Conservation (phyloP, 192 early-diverging fungal genomes). For the Coemansia umbellata region DNA sequence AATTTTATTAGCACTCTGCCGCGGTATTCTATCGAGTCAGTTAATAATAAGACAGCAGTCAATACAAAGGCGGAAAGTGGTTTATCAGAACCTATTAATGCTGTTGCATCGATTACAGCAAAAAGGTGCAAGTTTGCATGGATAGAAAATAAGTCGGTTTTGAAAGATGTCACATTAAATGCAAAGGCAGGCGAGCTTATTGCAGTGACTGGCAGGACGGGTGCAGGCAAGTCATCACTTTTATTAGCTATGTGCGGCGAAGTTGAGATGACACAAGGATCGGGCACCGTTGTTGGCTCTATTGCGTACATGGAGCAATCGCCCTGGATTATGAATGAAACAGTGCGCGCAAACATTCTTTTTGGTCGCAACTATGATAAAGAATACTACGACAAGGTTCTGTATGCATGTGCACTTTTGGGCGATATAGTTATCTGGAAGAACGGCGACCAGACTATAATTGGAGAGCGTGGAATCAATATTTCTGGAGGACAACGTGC, state of each 20-base stretch:
- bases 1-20: slow-evolving; percentile 13
- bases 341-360: slow-evolving; percentile 62
- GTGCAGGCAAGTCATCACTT: slow-evolving; percentile 78
- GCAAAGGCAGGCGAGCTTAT: slow-evolving; percentile 59
- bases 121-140: slow-evolving; percentile 20
- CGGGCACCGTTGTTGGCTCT: slow-evolving; percentile 56
- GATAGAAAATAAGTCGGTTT: slow-evolving; percentile 2
- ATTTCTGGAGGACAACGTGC: slow-evolving; percentile 82
- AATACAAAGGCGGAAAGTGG: background rate
- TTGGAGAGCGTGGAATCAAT: slow-evolving; percentile 52
- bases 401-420: slow-evolving; percentile 56
- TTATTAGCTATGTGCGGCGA: slow-evolving; percentile 80
- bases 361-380: slow-evolving; percentile 64
- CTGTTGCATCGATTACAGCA: background rate
- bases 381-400: slow-evolving; percentile 50
- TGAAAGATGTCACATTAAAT: slow-evolving; percentile 49
- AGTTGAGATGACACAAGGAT: slow-evolving; percentile 53
- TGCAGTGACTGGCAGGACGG: slow-evolving; percentile 80
- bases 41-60: background rate
- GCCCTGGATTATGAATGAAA: slow-evolving; percentile 85
- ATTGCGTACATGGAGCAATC: slow-evolving; percentile 78
- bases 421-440: slow-evolving; percentile 57
- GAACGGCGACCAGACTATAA: slow-evolving; percentile 33
- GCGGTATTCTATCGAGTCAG: background rate
- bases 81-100: background rate